Evolutionary conservation across 148 eudicot genomes (phyloP).

Genomic region (Vaccinium myrtillus): DNA sequence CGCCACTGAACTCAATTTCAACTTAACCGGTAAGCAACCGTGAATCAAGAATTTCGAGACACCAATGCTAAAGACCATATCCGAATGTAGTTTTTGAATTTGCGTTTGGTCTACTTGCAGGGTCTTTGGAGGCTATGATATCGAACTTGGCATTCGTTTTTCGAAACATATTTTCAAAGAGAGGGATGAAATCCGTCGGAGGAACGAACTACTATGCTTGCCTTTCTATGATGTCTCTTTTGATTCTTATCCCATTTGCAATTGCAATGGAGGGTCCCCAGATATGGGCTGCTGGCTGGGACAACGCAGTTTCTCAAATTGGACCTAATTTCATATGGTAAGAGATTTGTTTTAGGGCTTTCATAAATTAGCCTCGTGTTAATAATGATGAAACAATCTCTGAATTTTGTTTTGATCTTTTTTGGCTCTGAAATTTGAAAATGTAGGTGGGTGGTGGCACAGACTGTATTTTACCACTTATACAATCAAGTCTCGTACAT

Average conservation of each 20-base stretch:
- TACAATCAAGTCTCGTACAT: conserved; percentile 57
- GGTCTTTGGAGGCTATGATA: conserved; percentile 56
- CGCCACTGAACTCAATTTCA: conserved; percentile 52
- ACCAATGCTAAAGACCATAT: background rate
- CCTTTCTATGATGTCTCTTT: conserved; percentile 43
- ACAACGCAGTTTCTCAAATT: conserved; percentile 41
- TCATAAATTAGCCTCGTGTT: background rate
- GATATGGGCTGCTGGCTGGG: conserved; percentile 52
- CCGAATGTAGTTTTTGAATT: background rate
- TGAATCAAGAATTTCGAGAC: background rate
- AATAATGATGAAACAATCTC: background rate
- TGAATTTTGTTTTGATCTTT: background rate
- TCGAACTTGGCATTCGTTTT: conserved; percentile 52
- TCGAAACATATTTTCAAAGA: conserved; percentile 52
- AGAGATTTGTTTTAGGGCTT: background rate
- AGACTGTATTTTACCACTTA: conserved; percentile 52
- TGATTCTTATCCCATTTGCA: conserved; percentile 53
- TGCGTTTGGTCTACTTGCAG: conserved; percentile 14
- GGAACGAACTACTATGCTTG: conserved; percentile 52
- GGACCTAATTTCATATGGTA: conserved; percentile 51
- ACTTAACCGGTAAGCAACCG: conserved; percentile 32
- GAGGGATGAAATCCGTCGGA: conserved; percentile 50
- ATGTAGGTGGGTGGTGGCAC: conserved; percentile 46
- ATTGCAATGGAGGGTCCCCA: conserved; percentile 57
- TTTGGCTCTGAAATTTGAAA: background rate